Base-by-base conservation (phyloP, 495 filamentous ascomycete genomes). In the Paragyromitra xinjiangensis region DNA sequence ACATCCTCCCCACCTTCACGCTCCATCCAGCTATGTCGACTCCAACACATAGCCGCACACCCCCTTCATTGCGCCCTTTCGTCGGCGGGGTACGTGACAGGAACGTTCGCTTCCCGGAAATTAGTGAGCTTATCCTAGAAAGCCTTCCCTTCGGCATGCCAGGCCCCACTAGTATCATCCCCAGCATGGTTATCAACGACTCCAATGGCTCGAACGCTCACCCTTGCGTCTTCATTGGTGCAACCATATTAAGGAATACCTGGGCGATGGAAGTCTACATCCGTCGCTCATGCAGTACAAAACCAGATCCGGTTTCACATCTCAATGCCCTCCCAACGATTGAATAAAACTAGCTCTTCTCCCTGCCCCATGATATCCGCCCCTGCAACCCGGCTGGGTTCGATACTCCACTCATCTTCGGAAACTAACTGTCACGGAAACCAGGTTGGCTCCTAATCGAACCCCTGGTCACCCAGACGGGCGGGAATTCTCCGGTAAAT, bases 141-240 rank as follows among this genome's bases (percentile, higher is more conserved):
- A 3, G 56, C 4, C 24, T 61, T 34, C 56, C 56, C 34, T 61
- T 61, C 16, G 12, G 39, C 56, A 61, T 61, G 29, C 56, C 56
- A 61, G 56, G 56, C 29, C 56, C 56, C 56, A 61, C 29, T 37
- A 39, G 26, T 39, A 37, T 34, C 56, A 61, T n/a, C 56, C 11
- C 56, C 24, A 61, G 56, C 26, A 61, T 4, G 4, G 56, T 26
- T 37, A 39, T 61, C 56, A 61, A 3, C 56, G 12, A 26, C 3
- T 61, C 11, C 6, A 39, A 61, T 61, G 26, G 56, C 12, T 16
- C 8, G 39, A 61, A 6, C 56, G n/a, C 56, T 61, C 56, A 61
- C 12, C 26, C 29, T 61, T 39, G 55, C 12, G 34, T 61, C 56
- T 9, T 39, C 34, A 39, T 39, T 61, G 3, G 8, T 34, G 6